phyloP scores from a whole-genome alignment of 2,329 filamentous ascomycete species.

The Phyllachora maydis region DNA sequence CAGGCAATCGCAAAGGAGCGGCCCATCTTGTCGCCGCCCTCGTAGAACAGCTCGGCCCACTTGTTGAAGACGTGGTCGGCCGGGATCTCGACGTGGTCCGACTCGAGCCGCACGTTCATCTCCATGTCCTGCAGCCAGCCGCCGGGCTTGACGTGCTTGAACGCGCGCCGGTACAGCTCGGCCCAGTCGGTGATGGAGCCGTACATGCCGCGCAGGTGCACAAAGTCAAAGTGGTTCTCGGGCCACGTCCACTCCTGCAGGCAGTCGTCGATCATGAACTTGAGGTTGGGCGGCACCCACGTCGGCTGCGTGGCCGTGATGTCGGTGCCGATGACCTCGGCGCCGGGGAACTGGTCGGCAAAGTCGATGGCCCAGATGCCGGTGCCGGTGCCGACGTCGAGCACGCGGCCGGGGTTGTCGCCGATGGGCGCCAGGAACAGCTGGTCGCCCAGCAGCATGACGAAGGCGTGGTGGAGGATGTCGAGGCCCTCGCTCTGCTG shows the following conservation, averaged over 20 bases:
- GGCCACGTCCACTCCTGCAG: constrained; percentile 9
- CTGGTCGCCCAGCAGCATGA: constrained; percentile 2
- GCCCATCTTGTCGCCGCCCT: constrained; percentile 5
- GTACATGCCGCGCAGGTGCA: constrained; percentile 17
- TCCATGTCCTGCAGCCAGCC: constrained; percentile 2
- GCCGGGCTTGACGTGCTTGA: constrained; percentile 7
- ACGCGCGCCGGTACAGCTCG: constrained; percentile 15
- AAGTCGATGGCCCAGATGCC: constrained; percentile 23
- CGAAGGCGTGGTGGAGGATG: constrained; percentile 4
- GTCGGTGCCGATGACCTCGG: constrained; percentile 10
- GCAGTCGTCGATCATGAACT: constrained; percentile 16
- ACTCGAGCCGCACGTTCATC: neutral
- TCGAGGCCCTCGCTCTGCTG: constrained; percentile 5
- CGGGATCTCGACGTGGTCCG: neutral
- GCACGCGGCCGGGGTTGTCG: constrained; percentile 8
- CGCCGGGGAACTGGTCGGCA: constrained; percentile 10
- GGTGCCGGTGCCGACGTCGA: constrained; percentile 21
- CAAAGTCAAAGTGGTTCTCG: constrained; percentile 10
- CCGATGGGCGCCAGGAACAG: constrained; percentile 3
- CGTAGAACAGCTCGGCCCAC: constrained; percentile 3
- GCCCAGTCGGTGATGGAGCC: constrained; percentile 14
- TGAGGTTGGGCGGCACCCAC: constrained; percentile 13
- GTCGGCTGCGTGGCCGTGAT: constrained; percentile 11
- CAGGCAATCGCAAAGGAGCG: constrained; percentile 4
- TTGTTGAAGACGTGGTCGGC: constrained; percentile 11